A percentile compares a stretch with the other conserved stretches of the same genome.
phyloP scores from a whole-genome alignment of 2,329 filamentous ascomycete genomes.

The Pyricularia sp. region DNA sequence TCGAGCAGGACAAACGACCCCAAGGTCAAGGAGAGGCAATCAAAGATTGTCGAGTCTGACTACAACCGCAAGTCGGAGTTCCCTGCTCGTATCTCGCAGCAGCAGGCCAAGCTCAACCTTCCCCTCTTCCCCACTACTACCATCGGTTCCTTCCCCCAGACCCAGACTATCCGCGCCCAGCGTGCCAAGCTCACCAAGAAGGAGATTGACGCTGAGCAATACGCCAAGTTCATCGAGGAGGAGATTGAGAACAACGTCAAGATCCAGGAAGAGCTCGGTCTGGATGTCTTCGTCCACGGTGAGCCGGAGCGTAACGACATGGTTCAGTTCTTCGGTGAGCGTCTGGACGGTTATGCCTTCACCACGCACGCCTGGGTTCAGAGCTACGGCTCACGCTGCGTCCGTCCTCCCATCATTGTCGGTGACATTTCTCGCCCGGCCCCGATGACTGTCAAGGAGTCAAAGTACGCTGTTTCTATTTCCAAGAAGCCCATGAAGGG shows the following conservation, averaged over 20 bases:
- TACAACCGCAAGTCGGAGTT: slow-evolving; percentile 93
- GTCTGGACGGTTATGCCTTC: slow-evolving; percentile 93
- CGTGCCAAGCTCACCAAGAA: slow-evolving; percentile 99
- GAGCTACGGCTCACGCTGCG: slow-evolving; percentile 96
- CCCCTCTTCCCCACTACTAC: slow-evolving; percentile 98
- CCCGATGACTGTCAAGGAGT: slow-evolving; percentile 99
- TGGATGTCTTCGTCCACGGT: slow-evolving; percentile 96
- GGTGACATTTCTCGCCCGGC: slow-evolving; percentile 95
- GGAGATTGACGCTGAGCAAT: slow-evolving; percentile 84
- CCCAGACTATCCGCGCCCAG: slow-evolving; percentile 93
- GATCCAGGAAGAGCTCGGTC: slow-evolving; percentile 95
- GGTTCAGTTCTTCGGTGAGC: slow-evolving; percentile 99
- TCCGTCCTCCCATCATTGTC: slow-evolving; percentile 95
- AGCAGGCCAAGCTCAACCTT: slow-evolving; percentile 87
- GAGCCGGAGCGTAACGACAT: slow-evolving; percentile 99
- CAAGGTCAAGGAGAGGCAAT: slow-evolving; percentile 92
- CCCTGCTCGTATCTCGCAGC: slow-evolving; percentile 72
- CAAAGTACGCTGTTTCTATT: slow-evolving; percentile 93
- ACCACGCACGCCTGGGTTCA: slow-evolving; percentile 98
- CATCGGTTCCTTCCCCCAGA: slow-evolving; percentile 99
- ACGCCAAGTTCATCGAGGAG: slow-evolving; percentile 99
- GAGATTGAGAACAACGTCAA: slow-evolving; percentile 93
- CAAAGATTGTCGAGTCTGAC: slow-evolving; percentile 71
- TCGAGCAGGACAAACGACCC: slow-evolving; percentile 96
- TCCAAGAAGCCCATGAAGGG: slow-evolving; percentile 99